These are phyloP conservation scores for Abrus precatorius DNA, from an alignment of 306 rosid genomes.

Conservation along the genomic window DNA sequence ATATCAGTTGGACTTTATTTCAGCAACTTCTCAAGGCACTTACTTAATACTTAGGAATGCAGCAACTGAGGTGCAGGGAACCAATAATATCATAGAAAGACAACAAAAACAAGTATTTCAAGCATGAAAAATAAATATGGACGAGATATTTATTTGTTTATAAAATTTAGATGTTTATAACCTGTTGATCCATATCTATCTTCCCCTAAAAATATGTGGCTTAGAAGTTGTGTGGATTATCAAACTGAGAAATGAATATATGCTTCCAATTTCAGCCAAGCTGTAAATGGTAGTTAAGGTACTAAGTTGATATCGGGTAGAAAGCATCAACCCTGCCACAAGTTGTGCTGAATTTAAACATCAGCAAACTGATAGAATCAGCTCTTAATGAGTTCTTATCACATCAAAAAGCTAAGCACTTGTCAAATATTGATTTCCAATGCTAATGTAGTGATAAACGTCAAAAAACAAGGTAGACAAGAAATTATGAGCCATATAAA, in stretches of 20 bases:
- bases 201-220: background rate
- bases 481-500: slow-evolving; percentile 6
- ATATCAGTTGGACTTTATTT: too few relatives aligned
- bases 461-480: slow-evolving; percentile 20
- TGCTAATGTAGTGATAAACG: slow-evolving; percentile 22
- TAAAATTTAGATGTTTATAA: too few relatives aligned
- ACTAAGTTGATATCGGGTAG: slow-evolving; percentile 14
- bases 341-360: background rate
- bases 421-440: slow-evolving; percentile 11
- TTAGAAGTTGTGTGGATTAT: slow-evolving; percentile 29
- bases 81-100: too few relatives aligned
- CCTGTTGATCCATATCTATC: too few relatives aligned
- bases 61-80: too few relatives aligned
- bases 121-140: background rate
- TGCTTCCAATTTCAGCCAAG: slow-evolving; percentile 20
- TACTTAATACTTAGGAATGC: too few relatives aligned
- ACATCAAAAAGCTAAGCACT: background rate
- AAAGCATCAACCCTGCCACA: slow-evolving; percentile 29
- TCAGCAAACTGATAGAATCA: slow-evolving; percentile 6
- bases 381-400: background rate
- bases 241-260: background rate
- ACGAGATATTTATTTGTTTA: too few relatives aligned
- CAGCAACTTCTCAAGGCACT: too few relatives aligned
- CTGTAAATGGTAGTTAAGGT: slow-evolving; percentile 1
- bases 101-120: background rate